Percentiles rank a stretch among this genome's conserved stretches.
Conservation (phyloP, 768 basidiomycete genomes). For the Mycena sanguinolenta region DNA sequence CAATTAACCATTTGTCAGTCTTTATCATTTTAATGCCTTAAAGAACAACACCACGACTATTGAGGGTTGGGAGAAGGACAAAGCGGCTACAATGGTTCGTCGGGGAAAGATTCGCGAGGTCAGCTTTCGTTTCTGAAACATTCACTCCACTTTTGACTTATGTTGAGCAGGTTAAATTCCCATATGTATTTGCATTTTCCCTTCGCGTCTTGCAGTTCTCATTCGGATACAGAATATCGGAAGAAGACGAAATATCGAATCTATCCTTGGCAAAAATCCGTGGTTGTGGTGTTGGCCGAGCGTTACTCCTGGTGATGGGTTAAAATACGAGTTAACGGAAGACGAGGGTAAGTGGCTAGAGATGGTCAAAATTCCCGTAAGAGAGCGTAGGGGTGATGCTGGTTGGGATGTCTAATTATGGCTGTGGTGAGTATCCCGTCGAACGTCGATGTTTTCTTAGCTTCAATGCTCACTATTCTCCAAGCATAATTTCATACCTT, state of each 20-base stretch:
- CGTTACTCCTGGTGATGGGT: constrained; percentile 74
- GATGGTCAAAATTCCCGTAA: constrained; percentile 44
- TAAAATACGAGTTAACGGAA: constrained; percentile 80
- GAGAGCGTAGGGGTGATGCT: constrained; percentile 38
- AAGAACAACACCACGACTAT: constrained; percentile 92
- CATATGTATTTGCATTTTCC: constrained; percentile 75
- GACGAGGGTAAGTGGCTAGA: constrained; percentile 83
- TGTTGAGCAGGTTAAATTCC: constrained; percentile 81
- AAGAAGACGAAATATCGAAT: constrained; percentile 74
- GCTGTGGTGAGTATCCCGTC: constrained; percentile 20
- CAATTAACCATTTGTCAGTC: constrained; percentile 52
- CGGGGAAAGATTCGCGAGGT: constrained; percentile 90
- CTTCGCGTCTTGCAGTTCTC: not conserved
- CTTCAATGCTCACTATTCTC: constrained; percentile 16
- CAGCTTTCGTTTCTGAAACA: constrained; percentile 6
- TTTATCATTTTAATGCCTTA: constrained; percentile 89
- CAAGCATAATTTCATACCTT: constrained; percentile 8
- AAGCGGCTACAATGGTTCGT: constrained; percentile 85
- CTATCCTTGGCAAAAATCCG: constrained; percentile 82
- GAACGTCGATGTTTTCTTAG: not conserved
- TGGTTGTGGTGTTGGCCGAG: constrained; percentile 90
- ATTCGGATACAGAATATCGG: constrained; percentile 80
- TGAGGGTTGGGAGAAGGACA: constrained; percentile 98
- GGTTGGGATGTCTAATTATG: constrained; percentile 36
- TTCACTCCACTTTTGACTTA: constrained; percentile 3